Base-by-base conservation (phyloP, 2,329 filamentous ascomycete species). In the Lachnellula arida region DNA sequence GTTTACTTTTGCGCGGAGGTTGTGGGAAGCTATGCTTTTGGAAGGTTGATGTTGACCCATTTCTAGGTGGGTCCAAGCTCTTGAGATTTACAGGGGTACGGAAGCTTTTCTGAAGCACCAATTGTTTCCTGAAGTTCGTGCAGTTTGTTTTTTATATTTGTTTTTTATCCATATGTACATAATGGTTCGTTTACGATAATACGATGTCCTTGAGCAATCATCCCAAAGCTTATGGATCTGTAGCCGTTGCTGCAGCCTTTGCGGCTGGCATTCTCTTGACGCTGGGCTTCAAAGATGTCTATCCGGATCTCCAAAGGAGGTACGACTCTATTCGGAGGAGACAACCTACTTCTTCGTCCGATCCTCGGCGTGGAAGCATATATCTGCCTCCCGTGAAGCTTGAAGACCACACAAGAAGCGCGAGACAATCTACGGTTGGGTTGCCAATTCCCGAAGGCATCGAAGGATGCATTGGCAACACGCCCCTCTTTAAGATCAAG, bases 381-480 rank as follows among this genome's bases (percentile, higher is more conserved):
- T 66, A 65, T 46, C 55, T 67, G 7, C 57, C 70, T 3, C 78
- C 79, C 2, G 74, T 85, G 5, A 71, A 75, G 43, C 77, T 86
- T 17, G 77, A 85, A 65, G 81, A 85, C 65, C 78, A 76, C 59
- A 80, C 84, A 59, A 68, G 73, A 44, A 66, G 63, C 53, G 65
- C 68, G 64, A 49, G 64, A 58, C 63, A 68, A 63, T 67, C 66
- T 15, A 48, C 62, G 6, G 52, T 62, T 22, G 44, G 57, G 15
- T 62, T 63, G 6, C 51, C 59, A 57, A 83, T 93, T 54, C 82
- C 84, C 14, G 82, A 89, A 54, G 94, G 94, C 17, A 89, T 99
- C 58, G 91, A 96, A 72, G 89, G 87, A 46, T 90, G 88, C 69
- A 97, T 99, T 69, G 94, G 94, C 55, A 89, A 96, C 72, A 99